Conservation (phyloP, 371 early-diverging fungal species). For the Fennellomyces sp. region DNA sequence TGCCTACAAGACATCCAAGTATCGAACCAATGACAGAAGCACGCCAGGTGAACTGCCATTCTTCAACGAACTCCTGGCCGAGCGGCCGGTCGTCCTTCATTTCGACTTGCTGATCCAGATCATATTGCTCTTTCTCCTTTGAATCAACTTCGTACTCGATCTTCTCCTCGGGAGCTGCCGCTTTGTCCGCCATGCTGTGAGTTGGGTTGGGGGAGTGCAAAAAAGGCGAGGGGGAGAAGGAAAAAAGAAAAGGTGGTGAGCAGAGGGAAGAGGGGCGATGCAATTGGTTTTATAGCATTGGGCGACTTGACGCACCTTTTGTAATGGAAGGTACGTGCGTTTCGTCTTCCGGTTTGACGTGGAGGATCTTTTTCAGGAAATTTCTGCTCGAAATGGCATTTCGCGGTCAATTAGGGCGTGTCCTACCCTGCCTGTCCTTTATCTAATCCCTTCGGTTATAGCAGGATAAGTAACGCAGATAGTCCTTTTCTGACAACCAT, state of each 20-base stretch:
- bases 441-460: not conserved
- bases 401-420: not conserved
- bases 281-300: conserved; percentile 1
- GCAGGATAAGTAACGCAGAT: not conserved
- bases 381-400: conserved; percentile 18
- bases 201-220: not conserved
- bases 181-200: not conserved
- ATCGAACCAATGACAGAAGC: conserved; percentile 68
- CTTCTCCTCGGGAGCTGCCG: conserved; percentile 20
- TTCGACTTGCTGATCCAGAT: conserved; percentile 24
- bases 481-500: not conserved
- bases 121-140: conserved; percentile 10
- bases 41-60: conserved; percentile 62
- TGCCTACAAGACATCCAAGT: conserved; percentile 68
- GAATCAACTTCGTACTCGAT: conserved; percentile 35
- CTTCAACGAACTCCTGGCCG: conserved; percentile 21
- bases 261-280: not conserved
- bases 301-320: not conserved
- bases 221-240: not conserved
- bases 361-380: conserved; percentile 11
- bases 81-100: conserved; percentile 8
- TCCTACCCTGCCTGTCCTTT: not conserved
- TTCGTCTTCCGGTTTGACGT: conserved; percentile 4
- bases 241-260: not conserved
- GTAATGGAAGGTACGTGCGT: not conserved